Conservation (phyloP, 805 yeast species). For the Kazachstania bromeliacearum region DNA sequence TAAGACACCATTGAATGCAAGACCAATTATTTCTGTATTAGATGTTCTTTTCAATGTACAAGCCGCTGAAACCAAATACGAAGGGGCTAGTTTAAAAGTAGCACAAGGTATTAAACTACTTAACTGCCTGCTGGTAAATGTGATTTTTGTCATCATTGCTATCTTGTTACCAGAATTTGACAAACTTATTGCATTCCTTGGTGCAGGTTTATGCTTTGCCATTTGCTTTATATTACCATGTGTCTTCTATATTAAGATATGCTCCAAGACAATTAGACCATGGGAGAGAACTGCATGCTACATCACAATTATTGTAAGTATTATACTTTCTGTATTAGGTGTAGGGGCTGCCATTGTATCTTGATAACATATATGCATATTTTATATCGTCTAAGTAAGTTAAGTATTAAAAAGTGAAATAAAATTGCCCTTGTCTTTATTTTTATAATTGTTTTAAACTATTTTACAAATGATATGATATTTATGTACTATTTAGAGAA, state of each 20-base stretch:
- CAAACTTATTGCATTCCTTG: conserved; percentile 68
- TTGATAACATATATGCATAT: no score
- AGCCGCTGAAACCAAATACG: conserved; percentile 15
- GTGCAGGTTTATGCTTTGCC: conserved; percentile 69
- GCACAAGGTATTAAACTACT: conserved; percentile 14
- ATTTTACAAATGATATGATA: no score
- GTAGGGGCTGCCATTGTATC: conserved; percentile 45
- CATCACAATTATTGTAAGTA: conserved; percentile 37
- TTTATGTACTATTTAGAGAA: conserved; percentile 10
- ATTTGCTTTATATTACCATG: conserved; percentile 76
- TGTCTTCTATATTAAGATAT: conserved; percentile 55
- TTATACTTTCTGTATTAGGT: conserved; percentile 46
- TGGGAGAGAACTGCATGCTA: conserved; percentile 35
- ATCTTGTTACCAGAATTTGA: conserved; percentile 71
- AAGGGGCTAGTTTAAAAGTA: conserved; percentile 11
- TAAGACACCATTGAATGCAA: conserved; percentile 72
- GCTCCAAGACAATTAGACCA: conserved; percentile 34
- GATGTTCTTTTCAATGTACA: conserved; percentile 41
- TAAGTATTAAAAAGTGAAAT: no score
- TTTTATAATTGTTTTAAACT: no score
- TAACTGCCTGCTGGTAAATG: conserved; percentile 42
- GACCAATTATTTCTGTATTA: conserved; percentile 68
- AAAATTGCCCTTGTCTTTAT: no score
- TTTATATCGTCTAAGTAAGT: no score
- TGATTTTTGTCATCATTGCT: conserved; percentile 48